Conservation (phyloP, 176 grass and related monocot genomes). For the Oryza nivara region DNA sequence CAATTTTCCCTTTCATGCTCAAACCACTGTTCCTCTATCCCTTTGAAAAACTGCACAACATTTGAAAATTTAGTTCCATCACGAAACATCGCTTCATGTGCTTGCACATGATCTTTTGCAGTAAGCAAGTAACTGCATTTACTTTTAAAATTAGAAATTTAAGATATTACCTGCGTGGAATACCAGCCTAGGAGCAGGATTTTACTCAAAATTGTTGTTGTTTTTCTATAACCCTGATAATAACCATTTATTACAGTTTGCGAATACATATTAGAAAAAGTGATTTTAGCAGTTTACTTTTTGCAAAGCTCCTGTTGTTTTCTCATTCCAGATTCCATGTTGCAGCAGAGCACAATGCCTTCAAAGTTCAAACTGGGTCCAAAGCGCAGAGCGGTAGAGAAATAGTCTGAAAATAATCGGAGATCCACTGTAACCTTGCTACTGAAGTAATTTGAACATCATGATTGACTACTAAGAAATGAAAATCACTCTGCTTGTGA, state of each 20-base stretch:
- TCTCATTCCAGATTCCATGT: not conserved
- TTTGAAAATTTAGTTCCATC: not conserved
- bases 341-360: not conserved
- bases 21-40: not conserved
- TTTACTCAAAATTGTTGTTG: no score
- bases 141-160: not conserved
- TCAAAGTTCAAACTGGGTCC: not conserved
- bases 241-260: not conserved
- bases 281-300: not conserved
- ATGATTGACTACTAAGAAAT: constrained; percentile 25
- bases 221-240: not conserved
- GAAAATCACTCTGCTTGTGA: constrained; percentile 13
- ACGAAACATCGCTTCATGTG: not conserved
- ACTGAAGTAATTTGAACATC: constrained; percentile 1
- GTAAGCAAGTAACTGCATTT: not conserved
- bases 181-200: no score
- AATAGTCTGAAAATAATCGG: not conserved
- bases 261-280: not conserved
- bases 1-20: not conserved
- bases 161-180: no score
- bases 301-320: not conserved
- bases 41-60: not conserved
- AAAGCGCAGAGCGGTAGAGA: constrained; percentile 14
- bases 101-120: no score
- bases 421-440: not conserved